Percentiles rank a stretch among this genome's conserved stretches.
phyloP scores from a whole-genome alignment of 306 rosid genomes.

The Quillaja saponaria region DNA sequence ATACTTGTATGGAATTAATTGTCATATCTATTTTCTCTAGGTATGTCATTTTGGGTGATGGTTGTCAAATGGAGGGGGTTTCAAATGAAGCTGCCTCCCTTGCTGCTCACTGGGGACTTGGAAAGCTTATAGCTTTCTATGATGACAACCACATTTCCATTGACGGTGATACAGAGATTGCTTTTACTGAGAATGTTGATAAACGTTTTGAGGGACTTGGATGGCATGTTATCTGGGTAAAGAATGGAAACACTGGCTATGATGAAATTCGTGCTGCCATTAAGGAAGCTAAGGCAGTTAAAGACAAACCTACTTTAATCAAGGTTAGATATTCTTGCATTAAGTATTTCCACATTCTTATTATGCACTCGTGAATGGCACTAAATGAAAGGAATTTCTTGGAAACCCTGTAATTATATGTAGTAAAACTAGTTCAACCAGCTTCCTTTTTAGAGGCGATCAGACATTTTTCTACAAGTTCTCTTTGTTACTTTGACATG shows the following conservation, averaged over 20 bases:
- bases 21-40: slow-evolving; percentile 40
- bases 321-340: slow-evolving; percentile 58
- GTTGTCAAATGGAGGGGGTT: slow-evolving; percentile 98
- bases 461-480: neutral
- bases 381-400: slow-evolving; percentile 19
- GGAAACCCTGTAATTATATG: neutral
- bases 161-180: slow-evolving; percentile 92
- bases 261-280: slow-evolving; percentile 97
- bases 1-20: slow-evolving; percentile 14
- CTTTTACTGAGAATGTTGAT: slow-evolving; percentile 88
- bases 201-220: slow-evolving; percentile 94
- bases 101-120: slow-evolving; percentile 99
- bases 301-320: slow-evolving; percentile 86
- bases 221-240: slow-evolving; percentile 97
- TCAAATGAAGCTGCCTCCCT: slow-evolving; percentile 88
- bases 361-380: neutral
- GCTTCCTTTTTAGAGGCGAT: neutral
- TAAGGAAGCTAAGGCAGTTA: slow-evolving; percentile 88
- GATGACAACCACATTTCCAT: slow-evolving; percentile 99
- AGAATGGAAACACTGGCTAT: slow-evolving; percentile 92
- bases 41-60: slow-evolving; percentile 83
- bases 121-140: slow-evolving; percentile 89
- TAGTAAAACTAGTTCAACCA: neutral
- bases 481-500: neutral
- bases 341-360: slow-evolving; percentile 2